A percentile compares a stretch with the other conserved stretches of the same genome.
Evolutionary conservation across 495 filamentous ascomycete genomes (phyloP).

Genomic region (Penicillium lagena): DNA sequence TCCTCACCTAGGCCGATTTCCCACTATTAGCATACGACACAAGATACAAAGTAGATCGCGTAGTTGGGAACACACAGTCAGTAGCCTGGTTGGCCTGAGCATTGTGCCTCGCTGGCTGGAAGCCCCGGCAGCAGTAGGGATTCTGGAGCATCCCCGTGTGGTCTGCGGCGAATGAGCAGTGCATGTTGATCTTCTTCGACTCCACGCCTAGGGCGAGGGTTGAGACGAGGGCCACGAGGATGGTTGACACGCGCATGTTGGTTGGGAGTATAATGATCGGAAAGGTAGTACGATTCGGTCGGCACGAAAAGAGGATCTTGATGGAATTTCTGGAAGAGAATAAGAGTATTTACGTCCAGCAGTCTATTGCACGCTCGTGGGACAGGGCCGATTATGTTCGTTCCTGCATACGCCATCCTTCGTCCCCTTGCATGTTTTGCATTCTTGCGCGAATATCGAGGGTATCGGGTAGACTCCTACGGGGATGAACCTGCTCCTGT

Average conservation of each 20-base stretch:
- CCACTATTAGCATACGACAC: background rate
- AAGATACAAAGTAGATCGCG: background rate
- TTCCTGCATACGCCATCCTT: too few species aligned
- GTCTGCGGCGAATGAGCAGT: slow-evolving; percentile 28
- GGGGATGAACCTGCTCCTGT: too few species aligned
- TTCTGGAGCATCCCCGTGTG: slow-evolving; percentile 27
- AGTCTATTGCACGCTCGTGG: too few species aligned
- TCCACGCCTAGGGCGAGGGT: slow-evolving; percentile 12
- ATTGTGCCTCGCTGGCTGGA: slow-evolving; percentile 14
- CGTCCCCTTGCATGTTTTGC: background rate
- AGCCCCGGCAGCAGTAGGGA: slow-evolving; percentile 32
- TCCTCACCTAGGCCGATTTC: slow-evolving; percentile 1
- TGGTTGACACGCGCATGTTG: slow-evolving; percentile 26
- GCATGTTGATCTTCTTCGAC: slow-evolving; percentile 23
- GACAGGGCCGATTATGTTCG: too few species aligned
- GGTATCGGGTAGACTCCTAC: background rate
- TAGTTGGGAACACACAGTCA: slow-evolving; percentile 20
- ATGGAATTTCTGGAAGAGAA: too few species aligned
- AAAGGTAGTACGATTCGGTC: background rate
- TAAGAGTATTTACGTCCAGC: too few species aligned
- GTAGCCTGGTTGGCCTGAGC: slow-evolving; percentile 19
- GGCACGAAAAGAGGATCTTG: too few species aligned
- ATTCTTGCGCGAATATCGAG: background rate
- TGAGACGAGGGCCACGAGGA: slow-evolving; percentile 14
- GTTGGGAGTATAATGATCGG: background rate